Evolutionary conservation across 352 stramenopile genomes (phyloP), one percentile per base, ranked within the genome.

Genomic region (Phytopythium chamaehyphon): DNA sequence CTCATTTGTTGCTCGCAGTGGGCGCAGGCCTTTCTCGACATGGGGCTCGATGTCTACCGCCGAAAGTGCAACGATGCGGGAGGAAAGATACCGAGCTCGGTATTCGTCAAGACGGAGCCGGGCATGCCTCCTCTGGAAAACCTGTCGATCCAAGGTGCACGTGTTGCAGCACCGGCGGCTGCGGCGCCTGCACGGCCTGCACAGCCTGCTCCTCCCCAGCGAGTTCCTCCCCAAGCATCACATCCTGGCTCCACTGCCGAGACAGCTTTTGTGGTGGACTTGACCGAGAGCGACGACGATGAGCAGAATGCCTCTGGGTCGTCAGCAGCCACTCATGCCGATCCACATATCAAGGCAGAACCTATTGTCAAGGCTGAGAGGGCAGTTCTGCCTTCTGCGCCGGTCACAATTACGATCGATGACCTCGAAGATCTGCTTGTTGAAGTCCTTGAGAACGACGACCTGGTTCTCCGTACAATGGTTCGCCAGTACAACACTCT

Each of bases 401-500:
- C 55, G 5, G 38, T 55, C 0, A 12, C 19, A 40, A 47, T 46
- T 37, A 39, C 61, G 37, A 47, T 62, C 7, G 55, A 64, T 12
- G 35, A 31, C 10, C 51, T 74, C 3, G 68, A 77, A 22, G 42
- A 61, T 10, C 22, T 71, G 36, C 73, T 69, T 42, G 57, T 71
- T 21, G 62, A 69, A 42, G 55, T 49, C 18, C 59, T 72, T 52
- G 57, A 69, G 0, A 62, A 86, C n/a, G 72, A 76, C 47, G 78
- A 89, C 40, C 55, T 66, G n/a, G 47, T 86, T 24, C 57, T 75
- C 53, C 57, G 61, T 10, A 74, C 58, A 14, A 80, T 85, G 71
- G 68, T 87, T 18, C 49, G 51, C 22, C 65, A 85, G 53, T 90
- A 90, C 68, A 84, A 86, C 40, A 57, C 57, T 0, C 38, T 80